Evolutionary conservation across 179 eudicot species (phyloP).

Genomic region (Silene coronaria): DNA sequence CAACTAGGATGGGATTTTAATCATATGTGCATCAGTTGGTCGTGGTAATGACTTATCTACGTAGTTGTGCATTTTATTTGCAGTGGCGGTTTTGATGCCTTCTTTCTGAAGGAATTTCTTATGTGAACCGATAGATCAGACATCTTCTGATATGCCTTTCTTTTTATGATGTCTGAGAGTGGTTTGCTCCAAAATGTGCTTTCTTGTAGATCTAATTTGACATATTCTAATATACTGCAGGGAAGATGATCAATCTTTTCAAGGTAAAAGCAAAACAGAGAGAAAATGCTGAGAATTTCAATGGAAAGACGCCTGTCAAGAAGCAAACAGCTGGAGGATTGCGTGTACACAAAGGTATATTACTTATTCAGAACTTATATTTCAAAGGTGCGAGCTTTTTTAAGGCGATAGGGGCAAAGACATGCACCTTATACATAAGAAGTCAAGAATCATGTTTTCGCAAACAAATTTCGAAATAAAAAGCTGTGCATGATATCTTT

Average conservation of each 20-base stretch:
- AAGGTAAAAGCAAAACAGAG: slow-evolving; percentile 90
- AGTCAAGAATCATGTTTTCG: too few relatives aligned
- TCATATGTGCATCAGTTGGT: not conserved
- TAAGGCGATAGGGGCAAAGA: too few relatives aligned
- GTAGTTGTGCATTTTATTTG: slow-evolving; percentile 3
- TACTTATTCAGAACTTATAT: not conserved
- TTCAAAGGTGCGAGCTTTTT: not conserved
- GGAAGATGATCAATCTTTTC: slow-evolving; percentile 73
- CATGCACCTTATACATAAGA: too few relatives aligned
- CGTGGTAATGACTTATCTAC: not conserved
- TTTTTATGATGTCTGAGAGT: not conserved
- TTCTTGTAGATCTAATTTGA: not conserved
- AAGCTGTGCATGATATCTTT: too few relatives aligned
- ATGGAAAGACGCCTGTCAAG: slow-evolving; percentile 64
- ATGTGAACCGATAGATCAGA: too few relatives aligned
- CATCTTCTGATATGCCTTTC: not conserved
- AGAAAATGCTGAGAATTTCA: slow-evolving; percentile 60
- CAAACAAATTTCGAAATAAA: too few relatives aligned
- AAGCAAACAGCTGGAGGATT: slow-evolving; percentile 92
- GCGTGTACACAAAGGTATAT: slow-evolving; percentile 74
- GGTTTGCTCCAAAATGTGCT: not conserved
- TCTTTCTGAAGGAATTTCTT: not conserved
- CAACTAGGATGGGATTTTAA: not conserved
- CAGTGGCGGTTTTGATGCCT: not conserved
- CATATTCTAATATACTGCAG: slow-evolving; percentile 15